Evolutionary conservation across 1,139 yeast genomes (phyloP), one percentile per base, ranked within the genome.

Genomic region (Yarrowia galli): DNA sequence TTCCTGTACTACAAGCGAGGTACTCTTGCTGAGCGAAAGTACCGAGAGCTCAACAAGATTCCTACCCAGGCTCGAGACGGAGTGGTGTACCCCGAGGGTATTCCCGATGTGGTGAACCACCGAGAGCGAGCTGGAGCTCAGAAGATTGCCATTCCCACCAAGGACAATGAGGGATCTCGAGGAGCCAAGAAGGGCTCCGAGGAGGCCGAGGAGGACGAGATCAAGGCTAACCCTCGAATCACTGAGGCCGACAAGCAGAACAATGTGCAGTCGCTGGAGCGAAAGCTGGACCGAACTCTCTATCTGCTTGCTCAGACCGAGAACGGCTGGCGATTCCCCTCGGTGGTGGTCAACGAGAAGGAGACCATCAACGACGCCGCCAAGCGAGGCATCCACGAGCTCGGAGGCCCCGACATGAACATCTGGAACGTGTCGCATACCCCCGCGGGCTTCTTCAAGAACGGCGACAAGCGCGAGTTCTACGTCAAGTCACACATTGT

Each of bases 1-100:
- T 92, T 93, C 86, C 93, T 87, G 77, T 96, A 92, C 81, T 95
- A 89, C 81, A 91, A 90, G 77, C 89, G 86, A 73, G 98, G 98
- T 71, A 89, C 98, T 0, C 82, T 95, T 71, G 87, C 97, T 12
- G 97, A 92, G 76, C 91, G 92, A 77, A 87, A 87, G 74, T 95
- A 87, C 65, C 42, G 63, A 35, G 53, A 54, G 54, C 48, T 58
- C n/a, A 56, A 65, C 63, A 65, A 65, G 65, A 45, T 46, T 13
- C 65, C 68, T 18, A 54, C 54, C 38, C 64, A 54, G 53, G 63
- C 56, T n/a, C 65, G 63, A 54, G 53, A 54, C 18, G 90, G 88
- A 71, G 88, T 91, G 56, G 89, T 88, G 81, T 92, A 85, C 77
- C 89, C 95, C 18, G 84, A 85, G 70, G 98, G 98, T 71, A 82